Conservation (phyloP, 163 green algal species). For the Scenedesmus sp. region DNA sequence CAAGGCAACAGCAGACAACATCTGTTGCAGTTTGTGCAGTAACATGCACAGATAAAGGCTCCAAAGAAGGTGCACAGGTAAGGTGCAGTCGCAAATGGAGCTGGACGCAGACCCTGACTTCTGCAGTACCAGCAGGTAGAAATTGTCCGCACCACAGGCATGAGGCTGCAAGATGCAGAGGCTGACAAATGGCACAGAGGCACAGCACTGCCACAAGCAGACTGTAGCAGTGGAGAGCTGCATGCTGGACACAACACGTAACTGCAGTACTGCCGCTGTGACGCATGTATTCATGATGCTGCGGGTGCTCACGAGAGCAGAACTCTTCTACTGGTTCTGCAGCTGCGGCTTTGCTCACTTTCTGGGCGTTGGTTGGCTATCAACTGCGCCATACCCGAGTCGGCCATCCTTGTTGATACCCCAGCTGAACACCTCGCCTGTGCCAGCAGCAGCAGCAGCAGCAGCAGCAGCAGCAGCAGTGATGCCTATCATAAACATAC, state of each 20-base stretch:
- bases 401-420: constrained; percentile 84
- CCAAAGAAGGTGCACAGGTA: background rate
- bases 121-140: background rate
- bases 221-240: background rate
- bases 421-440: constrained; percentile 78
- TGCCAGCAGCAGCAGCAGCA: background rate
- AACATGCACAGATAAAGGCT: background rate
- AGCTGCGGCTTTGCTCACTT: constrained; percentile 59
- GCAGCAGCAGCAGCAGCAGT: background rate
- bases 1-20: background rate
- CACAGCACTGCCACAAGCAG: background rate
- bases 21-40: background rate
- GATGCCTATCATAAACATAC: background rate
- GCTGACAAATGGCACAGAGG: too few relatives aligned
- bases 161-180: background rate
- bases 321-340: too few relatives aligned
- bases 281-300: background rate
- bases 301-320: background rate
- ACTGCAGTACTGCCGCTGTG: too few relatives aligned
- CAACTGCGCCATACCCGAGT: constrained; percentile 81
- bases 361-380: constrained; percentile 83
- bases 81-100: background rate
- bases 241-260: background rate
- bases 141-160: background rate
- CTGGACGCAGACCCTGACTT: background rate